A percentile compares a stretch with the other conserved stretches of the same genome.
phyloP scores from a whole-genome alignment of 31 red algal species.

The Odonthalia washingtoniensis region DNA sequence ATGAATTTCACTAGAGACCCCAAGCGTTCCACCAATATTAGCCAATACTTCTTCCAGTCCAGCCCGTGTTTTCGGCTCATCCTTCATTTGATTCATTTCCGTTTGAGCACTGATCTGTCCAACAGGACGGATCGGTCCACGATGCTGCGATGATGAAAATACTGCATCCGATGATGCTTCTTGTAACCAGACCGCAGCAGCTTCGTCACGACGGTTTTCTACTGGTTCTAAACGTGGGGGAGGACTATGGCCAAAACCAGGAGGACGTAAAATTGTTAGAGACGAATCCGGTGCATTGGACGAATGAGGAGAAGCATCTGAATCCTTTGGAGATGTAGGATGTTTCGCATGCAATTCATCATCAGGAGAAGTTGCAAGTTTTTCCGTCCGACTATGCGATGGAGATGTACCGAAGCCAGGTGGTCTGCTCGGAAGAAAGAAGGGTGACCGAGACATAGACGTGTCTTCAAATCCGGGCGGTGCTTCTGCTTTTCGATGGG shows the following conservation, averaged over 20 bases:
- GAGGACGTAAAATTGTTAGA: conserved; percentile 8
- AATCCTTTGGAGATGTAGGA: too few species aligned
- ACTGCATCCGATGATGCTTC: conserved; percentile 63
- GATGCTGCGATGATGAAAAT: conserved; percentile 45
- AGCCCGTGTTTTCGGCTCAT: conserved; percentile 36
- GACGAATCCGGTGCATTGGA: not conserved
- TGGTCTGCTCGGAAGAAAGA: not conserved
- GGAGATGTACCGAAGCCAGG: not conserved
- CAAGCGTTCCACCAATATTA: conserved; percentile 54
- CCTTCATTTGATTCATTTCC: not conserved
- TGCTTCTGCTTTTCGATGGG: not conserved
- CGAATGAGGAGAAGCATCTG: not conserved
- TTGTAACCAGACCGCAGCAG: conserved; percentile 59
- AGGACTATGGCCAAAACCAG: conserved; percentile 52
- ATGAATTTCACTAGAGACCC: conserved; percentile 61
- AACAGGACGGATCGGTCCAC: conserved; percentile 4
- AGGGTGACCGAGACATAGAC: not conserved
- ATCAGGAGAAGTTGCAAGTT: not conserved
- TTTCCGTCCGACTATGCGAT: not conserved
- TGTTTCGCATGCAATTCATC: too few species aligned
- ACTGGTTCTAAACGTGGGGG: not conserved
- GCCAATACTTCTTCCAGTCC: conserved; percentile 57
- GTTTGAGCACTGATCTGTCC: conserved; percentile 27
- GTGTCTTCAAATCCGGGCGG: not conserved
- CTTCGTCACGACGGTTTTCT: conserved; percentile 20